Conservation (phyloP, 179 eudicot species). For the Carnegiea gigantea region DNA sequence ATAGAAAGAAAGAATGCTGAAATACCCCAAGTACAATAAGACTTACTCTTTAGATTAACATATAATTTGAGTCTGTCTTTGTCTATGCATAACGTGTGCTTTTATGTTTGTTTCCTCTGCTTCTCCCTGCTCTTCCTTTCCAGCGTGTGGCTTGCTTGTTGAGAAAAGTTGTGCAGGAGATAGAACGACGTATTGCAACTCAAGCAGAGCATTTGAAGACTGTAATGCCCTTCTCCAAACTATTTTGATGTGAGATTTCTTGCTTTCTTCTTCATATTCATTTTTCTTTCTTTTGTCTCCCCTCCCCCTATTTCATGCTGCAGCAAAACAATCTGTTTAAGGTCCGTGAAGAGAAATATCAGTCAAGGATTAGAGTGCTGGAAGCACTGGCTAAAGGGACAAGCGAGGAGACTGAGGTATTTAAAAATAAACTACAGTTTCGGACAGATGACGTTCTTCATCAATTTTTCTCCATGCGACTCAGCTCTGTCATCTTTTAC, state of each 20-base stretch:
- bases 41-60: conserved; percentile 1
- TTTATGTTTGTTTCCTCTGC: not conserved
- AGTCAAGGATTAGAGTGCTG: conserved; percentile 81
- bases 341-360: conserved; percentile 87
- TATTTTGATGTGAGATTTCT: not conserved
- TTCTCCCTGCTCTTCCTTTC: not conserved
- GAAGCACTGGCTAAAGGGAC: conserved; percentile 92
- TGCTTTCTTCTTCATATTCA: conserved; percentile 10
- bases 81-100: conserved; percentile 2
- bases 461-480: conserved; percentile 7
- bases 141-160: conserved; percentile 84
- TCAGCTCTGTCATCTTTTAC: conserved; percentile 22
- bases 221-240: conserved; percentile 40
- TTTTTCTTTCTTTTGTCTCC: not conserved
- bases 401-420: conserved; percentile 80
- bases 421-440: not conserved
- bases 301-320: not conserved
- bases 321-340: conserved; percentile 87
- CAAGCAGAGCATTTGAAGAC: conserved; percentile 89
- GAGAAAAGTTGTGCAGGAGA: conserved; percentile 94
- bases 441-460: not conserved
- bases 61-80: not conserved
- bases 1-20: conserved; percentile 80
- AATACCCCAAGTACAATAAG: conserved; percentile 68
- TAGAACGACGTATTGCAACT: conserved; percentile 84